phyloP scores from a whole-genome alignment of 768 basidiomycete genomes.

The Rhizopogon salebrosus region DNA sequence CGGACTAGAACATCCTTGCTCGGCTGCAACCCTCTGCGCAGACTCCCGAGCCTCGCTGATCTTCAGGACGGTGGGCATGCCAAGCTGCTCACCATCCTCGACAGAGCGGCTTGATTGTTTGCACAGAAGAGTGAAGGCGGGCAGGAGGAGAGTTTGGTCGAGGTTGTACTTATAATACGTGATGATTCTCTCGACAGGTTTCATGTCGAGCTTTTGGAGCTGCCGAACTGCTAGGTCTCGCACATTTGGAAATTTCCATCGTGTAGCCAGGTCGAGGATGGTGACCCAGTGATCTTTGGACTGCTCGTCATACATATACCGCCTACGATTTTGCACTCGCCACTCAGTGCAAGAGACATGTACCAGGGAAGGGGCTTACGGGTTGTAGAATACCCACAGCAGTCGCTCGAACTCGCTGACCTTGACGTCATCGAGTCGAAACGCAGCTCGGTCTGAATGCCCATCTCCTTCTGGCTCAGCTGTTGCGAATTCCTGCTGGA shows the following conservation, averaged over 20 bases:
- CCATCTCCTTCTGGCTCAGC: not conserved
- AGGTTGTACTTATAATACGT: constrained; percentile 51
- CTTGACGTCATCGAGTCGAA: constrained; percentile 20
- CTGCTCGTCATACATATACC: constrained; percentile 51
- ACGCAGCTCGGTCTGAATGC: constrained; percentile 2
- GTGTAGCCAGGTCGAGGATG: constrained; percentile 48
- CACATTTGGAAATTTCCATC: constrained; percentile 53
- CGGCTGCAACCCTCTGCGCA: constrained; percentile 28
- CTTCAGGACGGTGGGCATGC: constrained; percentile 47
- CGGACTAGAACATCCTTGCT: constrained; percentile 24
- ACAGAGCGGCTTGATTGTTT: constrained; percentile 44
- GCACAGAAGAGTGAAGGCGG: constrained; percentile 48
- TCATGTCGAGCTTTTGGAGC: constrained; percentile 42
- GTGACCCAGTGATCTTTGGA: constrained; percentile 45
- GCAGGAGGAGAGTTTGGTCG: constrained; percentile 42
- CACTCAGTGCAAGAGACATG: not conserved
- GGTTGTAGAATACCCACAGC: constrained; percentile 54
- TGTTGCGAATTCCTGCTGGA: constrained; percentile 17
- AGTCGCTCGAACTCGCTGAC: constrained; percentile 39
- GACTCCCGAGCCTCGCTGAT: constrained; percentile 52
- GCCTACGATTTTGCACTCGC: constrained; percentile 29
- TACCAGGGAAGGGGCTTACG: constrained; percentile 28
- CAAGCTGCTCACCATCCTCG: constrained; percentile 52
- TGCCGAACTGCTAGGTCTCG: constrained; percentile 49
- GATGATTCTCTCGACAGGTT: constrained; percentile 48